phyloP scores from a whole-genome alignment of 305 asterid species.

The Stenogyne calaminthoides region DNA sequence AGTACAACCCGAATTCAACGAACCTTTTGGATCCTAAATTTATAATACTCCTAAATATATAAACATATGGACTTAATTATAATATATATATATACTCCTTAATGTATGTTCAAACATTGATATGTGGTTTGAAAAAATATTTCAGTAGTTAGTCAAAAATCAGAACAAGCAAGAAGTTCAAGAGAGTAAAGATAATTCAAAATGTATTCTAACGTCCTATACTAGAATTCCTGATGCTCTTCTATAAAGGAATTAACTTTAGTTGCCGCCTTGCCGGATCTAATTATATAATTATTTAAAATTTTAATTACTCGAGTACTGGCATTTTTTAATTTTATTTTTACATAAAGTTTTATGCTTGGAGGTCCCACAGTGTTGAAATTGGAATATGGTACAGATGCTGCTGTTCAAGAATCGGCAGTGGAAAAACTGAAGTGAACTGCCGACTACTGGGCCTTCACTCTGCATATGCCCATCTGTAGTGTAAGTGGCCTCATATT shows the following conservation, averaged over 20 bases:
- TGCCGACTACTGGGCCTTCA: neutral
- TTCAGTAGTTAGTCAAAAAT: neutral
- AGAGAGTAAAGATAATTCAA: neutral
- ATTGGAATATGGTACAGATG: neutral
- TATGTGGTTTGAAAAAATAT: no score
- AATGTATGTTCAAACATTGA: no score
- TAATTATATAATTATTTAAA: no score
- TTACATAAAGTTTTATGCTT: neutral
- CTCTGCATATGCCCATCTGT: neutral
- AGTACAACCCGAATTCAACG: neutral
- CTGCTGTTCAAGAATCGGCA: neutral
- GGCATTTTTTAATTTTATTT: neutral
- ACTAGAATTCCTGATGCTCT: no score
- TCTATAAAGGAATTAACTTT: no score
- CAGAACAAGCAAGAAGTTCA: neutral
- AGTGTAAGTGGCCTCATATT: neutral
- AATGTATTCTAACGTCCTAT: neutral
- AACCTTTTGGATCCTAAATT: neutral
- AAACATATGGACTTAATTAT: no score
- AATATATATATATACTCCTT: no score
- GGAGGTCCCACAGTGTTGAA: neutral
- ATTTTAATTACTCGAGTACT: neutral
- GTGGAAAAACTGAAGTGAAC: neutral
- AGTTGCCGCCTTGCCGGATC: no score
- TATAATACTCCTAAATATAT: no score